Base-by-base conservation (phyloP, 2,329 filamentous ascomycete genomes). In the Achaetomium macrosporum region DNA sequence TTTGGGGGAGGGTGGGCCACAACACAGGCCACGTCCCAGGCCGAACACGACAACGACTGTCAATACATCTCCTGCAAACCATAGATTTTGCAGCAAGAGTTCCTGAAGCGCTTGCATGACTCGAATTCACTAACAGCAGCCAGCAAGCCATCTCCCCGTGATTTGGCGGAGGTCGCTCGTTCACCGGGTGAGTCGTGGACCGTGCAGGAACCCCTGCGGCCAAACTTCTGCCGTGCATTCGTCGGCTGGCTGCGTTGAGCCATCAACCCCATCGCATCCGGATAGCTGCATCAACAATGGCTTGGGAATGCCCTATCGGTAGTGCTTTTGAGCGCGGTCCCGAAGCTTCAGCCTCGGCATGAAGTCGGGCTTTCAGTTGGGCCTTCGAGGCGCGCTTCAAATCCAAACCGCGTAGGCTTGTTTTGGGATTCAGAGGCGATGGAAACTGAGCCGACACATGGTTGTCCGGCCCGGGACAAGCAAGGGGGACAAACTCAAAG, bases 11-110 rank as follows among this genome's bases (percentile, higher is more conserved):
- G n/a, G 51, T 42, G 44, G 45, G 53, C 39, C 31, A n/a, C 41
- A 41, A 13, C 33, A 31, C 39, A 40, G 47, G 42, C 51, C 48
- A 58, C 45, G 50, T 51, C 45, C 49, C 12, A 33, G 41, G 31
- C 46, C 29, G 16, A 31, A 41, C 29, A n/a, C 41, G 30, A 40
- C 40, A 17, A 40, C 44, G 6, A 16, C 10, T 20, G 20, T 52
- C 53, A 48, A 52, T 20, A 37, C 30, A 50, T 42, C 15, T 41
- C 16, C 16, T 10, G 37, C 11, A 19, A 33, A 45, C 17, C 16
- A 37, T 16, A 7, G 25, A 25, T 25, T 25, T 25, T 25, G 25
- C 25, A 25, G 25, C 25, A 19, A n/a, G 17, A n/a, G 11, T 10
- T 46, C 31, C 43, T 36, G 42, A 6, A 29, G 25, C 25, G 25